Base-by-base conservation (phyloP, 1,284 basidiomycete genomes). In the Rhodotorula sp. region DNA sequence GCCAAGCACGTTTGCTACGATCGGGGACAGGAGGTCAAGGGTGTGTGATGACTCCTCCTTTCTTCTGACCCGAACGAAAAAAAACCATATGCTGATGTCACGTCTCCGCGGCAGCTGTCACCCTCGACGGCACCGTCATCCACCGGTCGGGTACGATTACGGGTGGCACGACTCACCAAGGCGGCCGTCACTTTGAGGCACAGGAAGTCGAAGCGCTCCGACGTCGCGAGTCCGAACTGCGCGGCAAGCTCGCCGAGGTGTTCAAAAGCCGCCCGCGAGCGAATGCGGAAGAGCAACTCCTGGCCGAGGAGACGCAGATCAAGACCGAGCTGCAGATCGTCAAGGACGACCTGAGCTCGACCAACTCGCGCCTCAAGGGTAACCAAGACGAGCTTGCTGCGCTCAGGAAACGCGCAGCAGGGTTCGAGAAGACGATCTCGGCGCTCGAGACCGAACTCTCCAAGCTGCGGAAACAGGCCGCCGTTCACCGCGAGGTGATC, bases 111-210 rank as follows among this genome's bases (percentile, higher is more conserved):
- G 12, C 74, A 96, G 95, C 95, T 69, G 95, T 99, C 17, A 95
- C 96, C 0, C 84, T 99, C 54, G 95, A 99, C 60, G 96, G 96
- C 0, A 98, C 95, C 0, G 84, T 99, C 67, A 97, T 99, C 64
- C 96, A 99, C 81, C 96, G 95, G 84, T 94, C 91, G 75, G 96
- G 96, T 76, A 83, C 96, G 59, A 99, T 99, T 79, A 99, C 96
- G 48, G 96, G 96, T 82, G 96, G 96, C 56, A 85, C 88, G 46
- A 92, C 91, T 72, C 87, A 88, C 74, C 85, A 84, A 51, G 69
- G 76, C 70, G 85, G 86, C 61, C 89, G 91, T 81, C 91, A 91
- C 78, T 98, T 93, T 89, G 92, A 95, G 69, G 95, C 98, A 79
- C 90, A 89, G 74, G 93, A 97, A 76, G 86, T 98, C 5, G 88